Evolutionary conservation across 2,329 filamentous ascomycete species (phyloP), one percentile per base, ranked within the genome.

Genomic region (Cercospora berteroae): DNA sequence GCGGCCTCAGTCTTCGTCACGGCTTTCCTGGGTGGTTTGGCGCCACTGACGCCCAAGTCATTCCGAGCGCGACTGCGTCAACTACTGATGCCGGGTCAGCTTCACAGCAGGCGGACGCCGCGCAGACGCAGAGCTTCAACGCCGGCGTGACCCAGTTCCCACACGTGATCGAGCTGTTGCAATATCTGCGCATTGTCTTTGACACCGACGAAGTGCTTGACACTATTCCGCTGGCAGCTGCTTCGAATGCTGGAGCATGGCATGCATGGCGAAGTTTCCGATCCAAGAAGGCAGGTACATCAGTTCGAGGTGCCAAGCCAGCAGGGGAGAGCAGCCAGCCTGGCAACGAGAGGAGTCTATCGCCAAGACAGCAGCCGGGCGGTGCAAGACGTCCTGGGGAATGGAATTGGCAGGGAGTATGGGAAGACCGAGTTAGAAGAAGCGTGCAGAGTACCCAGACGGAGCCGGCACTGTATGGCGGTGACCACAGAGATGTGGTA

Each of bases 401-500:
- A 74, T 98, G 94, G 94, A 96, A 96, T 76, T 98, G 94, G 94
- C 93, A 97, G 75, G 94, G 94, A 0, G 94, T 98, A 0, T 99
- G 94, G 94, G 92, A 96, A 77, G 90, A 94, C 71, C 86, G 94
- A 64, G 94, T 97, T 0, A 89, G 88, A 79, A 91, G 90, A 78
- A 90, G 90, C 18, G 87, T 97, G 52, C 86, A 89, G 60, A 85
- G 86, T 9, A 96, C 93, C 75, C 81, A 93, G 60, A 91, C 92
- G 0, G 94, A 98, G 72, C 83, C 88, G 1, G 89, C 92, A 4
- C 80, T 98, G 25, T 98, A 89, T 80, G 92, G 93, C 5, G 84
- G 84, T 52, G 80, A 81, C 31, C 80, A 86, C 9, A 90, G 93
- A 77, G 92, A 96, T 71, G 84, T 92, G 79, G 91, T 94, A 83